phyloP scores from a whole-genome alignment of 345 rosid species.

The Syzygium grande region DNA sequence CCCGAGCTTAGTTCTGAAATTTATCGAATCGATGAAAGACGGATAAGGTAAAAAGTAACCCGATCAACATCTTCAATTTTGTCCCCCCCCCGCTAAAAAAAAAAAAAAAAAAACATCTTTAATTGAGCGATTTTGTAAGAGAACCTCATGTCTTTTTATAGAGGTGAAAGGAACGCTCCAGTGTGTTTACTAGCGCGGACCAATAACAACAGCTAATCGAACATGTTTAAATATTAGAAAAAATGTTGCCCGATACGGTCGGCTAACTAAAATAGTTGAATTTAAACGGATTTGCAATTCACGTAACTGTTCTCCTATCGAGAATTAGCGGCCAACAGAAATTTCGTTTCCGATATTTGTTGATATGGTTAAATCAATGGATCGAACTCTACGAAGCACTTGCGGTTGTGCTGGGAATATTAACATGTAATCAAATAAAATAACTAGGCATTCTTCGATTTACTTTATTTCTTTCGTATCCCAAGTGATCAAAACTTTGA shows the following conservation, averaged over 20 bases:
- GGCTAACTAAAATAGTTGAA: not conserved
- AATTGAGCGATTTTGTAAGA: not conserved
- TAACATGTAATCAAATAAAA: too few species aligned
- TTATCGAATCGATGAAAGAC: not conserved
- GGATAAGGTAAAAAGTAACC: not conserved
- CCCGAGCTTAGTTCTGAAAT: not conserved
- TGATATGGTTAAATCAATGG: not conserved
- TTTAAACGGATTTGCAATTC: not conserved
- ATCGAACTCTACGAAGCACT: not conserved
- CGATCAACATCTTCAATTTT: not conserved
- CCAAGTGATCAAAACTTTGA: not conserved
- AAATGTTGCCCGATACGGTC: not conserved
- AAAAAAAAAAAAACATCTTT: not conserved
- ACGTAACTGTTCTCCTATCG: not conserved
- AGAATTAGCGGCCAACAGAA: not conserved
- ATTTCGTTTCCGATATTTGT: too few species aligned
- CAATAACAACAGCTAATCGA: not conserved
- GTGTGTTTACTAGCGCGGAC: fast-evolving
- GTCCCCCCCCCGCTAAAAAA: too few species aligned
- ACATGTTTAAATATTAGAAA: too few species aligned
- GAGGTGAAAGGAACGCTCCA: not conserved
- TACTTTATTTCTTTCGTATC: too few species aligned
- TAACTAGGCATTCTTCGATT: too few species aligned
- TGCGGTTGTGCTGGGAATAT: not conserved
- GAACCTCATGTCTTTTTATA: not conserved